Evolutionary conservation across 371 early-diverging fungal species (phyloP).

Genomic region (Mucor plumbeus): DNA sequence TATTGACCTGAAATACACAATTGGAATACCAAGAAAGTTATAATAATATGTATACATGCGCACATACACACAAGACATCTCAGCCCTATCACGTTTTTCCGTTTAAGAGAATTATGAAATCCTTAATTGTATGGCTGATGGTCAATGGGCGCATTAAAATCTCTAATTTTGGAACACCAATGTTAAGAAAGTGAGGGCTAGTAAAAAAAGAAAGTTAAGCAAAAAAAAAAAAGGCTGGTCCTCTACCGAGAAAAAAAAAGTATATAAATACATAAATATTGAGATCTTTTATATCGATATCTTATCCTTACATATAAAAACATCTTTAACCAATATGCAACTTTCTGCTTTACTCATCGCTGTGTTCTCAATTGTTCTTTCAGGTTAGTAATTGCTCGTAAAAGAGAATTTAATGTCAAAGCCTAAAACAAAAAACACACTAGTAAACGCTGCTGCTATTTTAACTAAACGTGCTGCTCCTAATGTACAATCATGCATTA

Average conservation of each 20-base stretch:
- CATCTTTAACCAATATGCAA: conserved; percentile 7
- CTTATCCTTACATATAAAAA: neutral
- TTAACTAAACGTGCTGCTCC: conserved; percentile 8
- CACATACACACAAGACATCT: neutral
- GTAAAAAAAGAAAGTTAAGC: too few relatives aligned
- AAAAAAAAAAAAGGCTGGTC: neutral
- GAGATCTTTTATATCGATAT: neutral
- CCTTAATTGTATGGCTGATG: neutral
- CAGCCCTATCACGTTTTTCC: conserved; percentile 6
- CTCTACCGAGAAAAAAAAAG: neutral
- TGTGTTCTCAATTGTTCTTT: neutral
- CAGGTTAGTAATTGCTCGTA: neutral
- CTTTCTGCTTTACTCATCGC: conserved; percentile 1
- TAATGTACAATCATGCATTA: conserved; percentile 8
- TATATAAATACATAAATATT: neutral
- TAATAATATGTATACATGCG: neutral
- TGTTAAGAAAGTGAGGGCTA: too few relatives aligned
- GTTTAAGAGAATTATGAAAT: neutral
- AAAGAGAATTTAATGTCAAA: neutral
- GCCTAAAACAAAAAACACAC: neutral
- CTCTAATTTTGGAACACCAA: too few relatives aligned
- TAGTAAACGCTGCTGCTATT: conserved; percentile 10
- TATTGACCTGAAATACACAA: neutral
- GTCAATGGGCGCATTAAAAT: neutral
- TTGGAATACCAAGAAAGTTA: neutral